These are phyloP conservation scores for Eucommia ulmoides DNA, from an alignment of 257 asterid genomes.

Conservation along the genomic window DNA sequence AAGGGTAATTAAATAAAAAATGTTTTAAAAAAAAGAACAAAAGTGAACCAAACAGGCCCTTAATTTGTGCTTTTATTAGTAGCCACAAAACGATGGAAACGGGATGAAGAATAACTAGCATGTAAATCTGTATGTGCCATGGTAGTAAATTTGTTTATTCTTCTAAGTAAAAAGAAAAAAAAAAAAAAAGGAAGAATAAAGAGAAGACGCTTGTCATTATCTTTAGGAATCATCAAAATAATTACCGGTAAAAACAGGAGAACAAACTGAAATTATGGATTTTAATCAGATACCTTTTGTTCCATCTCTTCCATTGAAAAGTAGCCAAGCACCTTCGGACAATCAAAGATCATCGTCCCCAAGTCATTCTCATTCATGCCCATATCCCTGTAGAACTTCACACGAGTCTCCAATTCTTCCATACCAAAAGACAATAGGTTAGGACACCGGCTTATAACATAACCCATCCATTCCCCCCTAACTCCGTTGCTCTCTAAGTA, in stretches of 20 bases:
- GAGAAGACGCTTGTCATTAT: no score
- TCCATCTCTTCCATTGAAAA: constrained; percentile 87
- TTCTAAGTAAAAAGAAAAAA: no score
- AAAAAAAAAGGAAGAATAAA: no score
- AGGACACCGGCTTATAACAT: constrained; percentile 73
- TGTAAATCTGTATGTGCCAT: no score
- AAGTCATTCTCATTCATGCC: constrained; percentile 77
- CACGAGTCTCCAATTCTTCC: constrained; percentile 49
- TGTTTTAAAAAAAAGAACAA: no score
- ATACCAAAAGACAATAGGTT: constrained; percentile 60
- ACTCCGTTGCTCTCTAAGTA: constrained; percentile 68
- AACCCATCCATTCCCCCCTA: constrained; percentile 86
- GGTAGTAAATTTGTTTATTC: no score
- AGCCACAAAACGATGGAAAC: no score
- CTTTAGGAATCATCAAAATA: no score
- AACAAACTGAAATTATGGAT: not conserved
- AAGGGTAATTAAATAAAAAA: no score
- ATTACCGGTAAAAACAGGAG: not conserved
- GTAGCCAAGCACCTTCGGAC: constrained; percentile 79
- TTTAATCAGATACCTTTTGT: constrained; percentile 46
- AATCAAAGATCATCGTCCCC: constrained; percentile 90
- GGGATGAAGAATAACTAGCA: no score
- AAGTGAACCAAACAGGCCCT: no score
- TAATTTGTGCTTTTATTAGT: no score
- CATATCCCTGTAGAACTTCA: constrained; percentile 56